Evolutionary conservation across 1,284 basidiomycete species (phyloP).

Genomic region (Irpex lacteus): DNA sequence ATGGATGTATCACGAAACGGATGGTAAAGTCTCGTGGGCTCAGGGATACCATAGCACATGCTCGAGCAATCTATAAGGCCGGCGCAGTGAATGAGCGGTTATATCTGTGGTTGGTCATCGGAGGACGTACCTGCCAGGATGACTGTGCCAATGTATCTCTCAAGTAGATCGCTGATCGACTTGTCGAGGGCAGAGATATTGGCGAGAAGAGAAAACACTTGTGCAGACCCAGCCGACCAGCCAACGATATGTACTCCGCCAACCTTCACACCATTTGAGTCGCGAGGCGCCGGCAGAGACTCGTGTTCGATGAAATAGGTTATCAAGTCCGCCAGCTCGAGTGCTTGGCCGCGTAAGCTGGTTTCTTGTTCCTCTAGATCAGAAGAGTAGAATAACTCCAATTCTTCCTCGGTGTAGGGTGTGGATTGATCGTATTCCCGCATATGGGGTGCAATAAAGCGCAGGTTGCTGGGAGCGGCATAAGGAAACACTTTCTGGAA

Average conservation of each 20-base stretch:
- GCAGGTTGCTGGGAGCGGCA: not conserved
- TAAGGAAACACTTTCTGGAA: not conserved
- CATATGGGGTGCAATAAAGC: conserved; percentile 12
- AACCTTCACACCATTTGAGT: not conserved
- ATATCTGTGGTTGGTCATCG: not conserved
- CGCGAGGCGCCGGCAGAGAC: not conserved
- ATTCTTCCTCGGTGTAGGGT: conserved; percentile 1
- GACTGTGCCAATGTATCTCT: not conserved
- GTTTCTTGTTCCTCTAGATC: conserved; percentile 1
- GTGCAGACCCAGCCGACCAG: not conserved
- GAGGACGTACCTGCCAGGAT: not conserved
- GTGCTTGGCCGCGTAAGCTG: not conserved
- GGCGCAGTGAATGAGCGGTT: not conserved
- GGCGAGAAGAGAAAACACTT: not conserved
- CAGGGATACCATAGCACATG: not conserved
- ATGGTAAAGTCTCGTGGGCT: conserved; percentile 4
- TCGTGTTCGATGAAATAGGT: not conserved
- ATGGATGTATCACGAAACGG: conserved; percentile 6
- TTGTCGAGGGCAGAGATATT: not conserved
- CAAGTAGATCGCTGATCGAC: not conserved
- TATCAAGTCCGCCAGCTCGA: not conserved
- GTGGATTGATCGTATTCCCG: conserved; percentile 9
- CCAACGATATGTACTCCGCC: not conserved
- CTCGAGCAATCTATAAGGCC: not conserved
- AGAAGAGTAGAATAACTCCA: not conserved